Conservation (phyloP, 768 basidiomycete genomes). For the Pisolithus orientalis region DNA sequence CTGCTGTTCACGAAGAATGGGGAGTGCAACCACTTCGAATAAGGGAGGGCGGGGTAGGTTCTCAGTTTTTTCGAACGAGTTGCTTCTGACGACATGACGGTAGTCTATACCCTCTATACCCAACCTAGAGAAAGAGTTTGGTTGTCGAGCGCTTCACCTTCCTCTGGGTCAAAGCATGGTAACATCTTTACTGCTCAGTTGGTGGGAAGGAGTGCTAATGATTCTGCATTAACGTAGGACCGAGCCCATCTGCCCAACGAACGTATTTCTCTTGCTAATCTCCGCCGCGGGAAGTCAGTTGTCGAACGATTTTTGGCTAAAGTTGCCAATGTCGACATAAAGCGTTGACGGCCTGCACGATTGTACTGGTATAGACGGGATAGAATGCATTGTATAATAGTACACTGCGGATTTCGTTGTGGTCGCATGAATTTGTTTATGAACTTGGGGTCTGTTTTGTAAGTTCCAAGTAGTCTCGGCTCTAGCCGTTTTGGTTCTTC, state of each 20-base stretch:
- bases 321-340: slow-evolving; percentile 29
- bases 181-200: slow-evolving; percentile 20
- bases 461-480: too few species aligned
- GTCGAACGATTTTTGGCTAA: slow-evolving; percentile 66
- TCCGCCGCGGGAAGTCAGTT: slow-evolving; percentile 71
- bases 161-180: slow-evolving; percentile 92
- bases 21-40: slow-evolving; percentile 78
- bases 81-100: not conserved
- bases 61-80: not conserved
- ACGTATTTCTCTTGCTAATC: slow-evolving; percentile 77
- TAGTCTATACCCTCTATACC: slow-evolving; percentile 94
- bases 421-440: too few species aligned
- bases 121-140: slow-evolving; percentile 87
- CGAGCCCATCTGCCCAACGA: slow-evolving; percentile 94
- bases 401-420: too few species aligned
- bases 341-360: too few species aligned
- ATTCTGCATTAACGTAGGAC: slow-evolving; percentile 42
- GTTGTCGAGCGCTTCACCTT: slow-evolving; percentile 84
- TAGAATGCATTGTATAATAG: not conserved
- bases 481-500: too few species aligned
- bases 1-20: slow-evolving; percentile 84
- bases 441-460: too few species aligned
- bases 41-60: slow-evolving; percentile 84
- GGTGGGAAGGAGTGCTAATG: not conserved
- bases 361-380: not conserved